Evolutionary conservation across 2,329 filamentous ascomycete genomes (phyloP), one percentile per base, ranked within the genome.

Genomic region (Penicillium verrucosum): DNA sequence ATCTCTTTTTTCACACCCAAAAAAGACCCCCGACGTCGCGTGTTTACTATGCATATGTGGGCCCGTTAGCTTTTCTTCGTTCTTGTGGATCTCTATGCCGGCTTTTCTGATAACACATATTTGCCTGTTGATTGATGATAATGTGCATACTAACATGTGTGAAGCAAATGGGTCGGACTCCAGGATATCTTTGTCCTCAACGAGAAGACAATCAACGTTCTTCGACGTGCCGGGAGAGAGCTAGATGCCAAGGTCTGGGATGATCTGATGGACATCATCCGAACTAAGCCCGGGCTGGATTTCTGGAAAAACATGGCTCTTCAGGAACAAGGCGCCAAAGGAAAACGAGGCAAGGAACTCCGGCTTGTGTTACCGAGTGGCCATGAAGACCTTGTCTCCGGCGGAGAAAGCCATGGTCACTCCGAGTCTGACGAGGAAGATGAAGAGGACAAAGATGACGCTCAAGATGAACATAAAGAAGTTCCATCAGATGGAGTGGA

Each of bases 281-380:
- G 36, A 5, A 43, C 38, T 14, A 21, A 47, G 5, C 59, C 57
- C 4, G 46, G 16, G 5, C 43, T 46, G 0, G 23, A 44, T 4
- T 63, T 61, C 38, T 61, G 60, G 60, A 32, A 58, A 36, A n/a
- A 52, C 2, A 63, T 63, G 60, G 11, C 54, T 6, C 34, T 58
- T 2, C 43, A 54, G 14, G 57, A 61, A 38, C 23, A 23, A 5
- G 41, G 43, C 0, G 10, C 40, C 3, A 63, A 63, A 12, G 60
- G 60, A 1, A 61, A 58, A 18, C 48, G 54, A 10, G 49, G 51
- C 11, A 49, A 53, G 14, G 36, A 47, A 1, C 16, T 57, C 12
- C 38, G 42, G 2, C 16, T 61, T 10, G 16, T 57, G 2, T 12
- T 61, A 12, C 59, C 57, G 1, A 44, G 48, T 34, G 54, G 49